Evolutionary conservation across 345 rosid species (phyloP).

Genomic region (Syzygium grande): DNA sequence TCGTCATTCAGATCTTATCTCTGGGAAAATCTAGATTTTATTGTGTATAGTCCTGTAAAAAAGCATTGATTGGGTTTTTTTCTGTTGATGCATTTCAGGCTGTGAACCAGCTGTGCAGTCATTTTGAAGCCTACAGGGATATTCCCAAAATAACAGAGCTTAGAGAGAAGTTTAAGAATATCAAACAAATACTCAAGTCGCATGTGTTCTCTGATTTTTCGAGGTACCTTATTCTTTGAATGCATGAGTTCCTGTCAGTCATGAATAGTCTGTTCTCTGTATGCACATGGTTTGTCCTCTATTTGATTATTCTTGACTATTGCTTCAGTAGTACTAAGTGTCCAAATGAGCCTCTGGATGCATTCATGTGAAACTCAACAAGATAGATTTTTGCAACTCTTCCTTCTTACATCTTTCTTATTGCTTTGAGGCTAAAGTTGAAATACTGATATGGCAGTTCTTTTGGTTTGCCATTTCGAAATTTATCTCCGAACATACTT

Average conservation of each 20-base stretch:
- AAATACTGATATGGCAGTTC: not conserved
- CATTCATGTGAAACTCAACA: not conserved
- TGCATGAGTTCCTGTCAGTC: not conserved
- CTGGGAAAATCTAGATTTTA: not conserved
- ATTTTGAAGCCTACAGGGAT: conserved; percentile 97
- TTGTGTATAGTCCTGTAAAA: not conserved
- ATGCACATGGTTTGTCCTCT: not conserved
- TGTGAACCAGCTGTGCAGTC: conserved; percentile 92
- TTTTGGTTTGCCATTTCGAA: not conserved
- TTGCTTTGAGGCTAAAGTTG: not conserved
- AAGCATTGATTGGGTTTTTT: not conserved
- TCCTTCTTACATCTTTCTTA: not conserved
- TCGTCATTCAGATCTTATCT: not conserved
- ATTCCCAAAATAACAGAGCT: conserved; percentile 96
- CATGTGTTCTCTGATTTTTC: conserved; percentile 95
- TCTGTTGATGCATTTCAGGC: conserved; percentile 56
- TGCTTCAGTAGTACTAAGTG: not conserved
- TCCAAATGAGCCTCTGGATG: not conserved
- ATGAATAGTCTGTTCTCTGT: not conserved
- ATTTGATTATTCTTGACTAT: not conserved
- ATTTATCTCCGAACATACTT: not conserved
- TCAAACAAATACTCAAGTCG: conserved; percentile 91
- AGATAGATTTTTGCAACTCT: not conserved
- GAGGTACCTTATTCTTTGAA: conserved; percentile 37
- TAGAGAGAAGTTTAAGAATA: conserved; percentile 89